Conservation (phyloP, 129 eudicot species). For the Pseudognaphalium luteoalbum region DNA sequence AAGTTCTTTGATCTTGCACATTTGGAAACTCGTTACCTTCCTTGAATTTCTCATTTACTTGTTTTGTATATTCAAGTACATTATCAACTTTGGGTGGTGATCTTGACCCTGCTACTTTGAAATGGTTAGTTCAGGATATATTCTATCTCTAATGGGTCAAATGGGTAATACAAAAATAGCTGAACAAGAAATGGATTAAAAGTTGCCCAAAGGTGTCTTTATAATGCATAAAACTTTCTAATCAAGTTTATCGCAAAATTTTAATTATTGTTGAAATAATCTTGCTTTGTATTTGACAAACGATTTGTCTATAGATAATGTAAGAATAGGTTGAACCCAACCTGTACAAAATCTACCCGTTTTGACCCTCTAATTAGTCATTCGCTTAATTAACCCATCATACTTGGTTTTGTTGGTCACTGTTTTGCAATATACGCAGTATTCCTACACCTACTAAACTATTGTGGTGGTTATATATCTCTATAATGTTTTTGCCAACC, state of each 20-base stretch:
- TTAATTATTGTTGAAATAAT: neutral
- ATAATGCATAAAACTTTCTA: neutral
- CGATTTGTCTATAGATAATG: neutral
- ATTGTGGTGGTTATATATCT: neutral
- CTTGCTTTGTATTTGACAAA: neutral
- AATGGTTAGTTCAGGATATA: neutral
- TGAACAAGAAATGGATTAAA: constrained; percentile 1
- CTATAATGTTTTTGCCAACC: constrained; percentile 11
- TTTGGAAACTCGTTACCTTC: neutral
- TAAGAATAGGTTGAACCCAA: neutral
- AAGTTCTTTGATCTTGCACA: constrained; percentile 14
- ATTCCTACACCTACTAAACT: neutral
- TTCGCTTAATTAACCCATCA: neutral
- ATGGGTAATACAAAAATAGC: neutral
- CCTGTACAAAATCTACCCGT: neutral
- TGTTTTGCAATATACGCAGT: constrained; percentile 9
- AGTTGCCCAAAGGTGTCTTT: neutral
- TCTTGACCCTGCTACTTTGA: neutral
- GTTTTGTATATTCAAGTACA: neutral
- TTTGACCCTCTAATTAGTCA: neutral
- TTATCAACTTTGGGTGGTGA: neutral
- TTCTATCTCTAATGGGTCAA: neutral
- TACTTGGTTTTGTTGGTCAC: neutral
- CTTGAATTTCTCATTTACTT: neutral
- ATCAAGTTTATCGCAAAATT: neutral